Evolutionary conservation across 2,329 filamentous ascomycete species (phyloP).

Genomic region (Akanthomyces dipterigenus): DNA sequence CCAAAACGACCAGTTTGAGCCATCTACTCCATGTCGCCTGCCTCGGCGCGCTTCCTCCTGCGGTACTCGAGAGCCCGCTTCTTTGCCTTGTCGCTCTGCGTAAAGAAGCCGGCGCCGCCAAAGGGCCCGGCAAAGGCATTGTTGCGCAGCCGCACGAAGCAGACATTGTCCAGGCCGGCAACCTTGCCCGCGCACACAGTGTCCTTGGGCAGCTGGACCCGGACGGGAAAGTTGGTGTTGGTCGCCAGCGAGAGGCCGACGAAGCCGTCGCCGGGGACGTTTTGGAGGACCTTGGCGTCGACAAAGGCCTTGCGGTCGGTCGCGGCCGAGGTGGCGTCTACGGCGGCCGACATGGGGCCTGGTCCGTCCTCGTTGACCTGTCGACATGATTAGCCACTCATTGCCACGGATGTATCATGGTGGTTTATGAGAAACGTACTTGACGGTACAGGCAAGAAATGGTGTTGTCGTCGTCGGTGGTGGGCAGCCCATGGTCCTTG

Average conservation of each 20-base stretch:
- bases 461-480: background rate
- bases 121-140: slow-evolving; percentile 9
- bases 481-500: slow-evolving; percentile 3
- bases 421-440: background rate
- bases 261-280: slow-evolving; percentile 3
- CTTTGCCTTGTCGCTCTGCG: background rate
- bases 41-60: background rate
- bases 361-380: slow-evolving; percentile 6
- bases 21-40: too few species aligned
- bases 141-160: slow-evolving; percentile 11
- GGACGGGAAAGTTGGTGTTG: slow-evolving; percentile 7
- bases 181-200: slow-evolving; percentile 10
- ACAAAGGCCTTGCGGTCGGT: slow-evolving; percentile 7
- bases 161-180: slow-evolving; percentile 11
- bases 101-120: slow-evolving; percentile 12
- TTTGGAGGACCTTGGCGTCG: background rate
- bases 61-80: slow-evolving; percentile 11
- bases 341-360: slow-evolving; percentile 1
- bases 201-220: slow-evolving; percentile 4
- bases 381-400: too few species aligned
- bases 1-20: too few species aligned
- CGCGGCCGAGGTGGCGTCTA: slow-evolving; percentile 4
- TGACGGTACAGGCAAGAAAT: slow-evolving; percentile 5
- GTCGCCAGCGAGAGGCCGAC: slow-evolving; percentile 5
- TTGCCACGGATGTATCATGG: rapidly evolving